These are phyloP conservation scores for Aureobasidium vineae DNA, from an alignment of 2,329 filamentous ascomycete species.

Conservation along the genomic window DNA sequence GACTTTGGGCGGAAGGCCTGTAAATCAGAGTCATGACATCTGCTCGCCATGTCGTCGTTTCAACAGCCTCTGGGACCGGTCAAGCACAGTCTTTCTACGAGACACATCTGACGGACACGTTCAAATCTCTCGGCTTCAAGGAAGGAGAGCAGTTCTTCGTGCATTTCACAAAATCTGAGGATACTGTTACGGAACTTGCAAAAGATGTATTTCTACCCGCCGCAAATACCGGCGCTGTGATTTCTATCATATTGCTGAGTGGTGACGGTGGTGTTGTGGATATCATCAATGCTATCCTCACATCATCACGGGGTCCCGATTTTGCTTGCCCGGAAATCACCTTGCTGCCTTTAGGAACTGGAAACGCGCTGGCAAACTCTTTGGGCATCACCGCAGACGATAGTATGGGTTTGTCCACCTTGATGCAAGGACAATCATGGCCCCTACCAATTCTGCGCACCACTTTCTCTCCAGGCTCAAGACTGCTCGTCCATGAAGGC, in stretches of 20 bases:
- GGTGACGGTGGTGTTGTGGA: conserved; percentile 88
- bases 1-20: background rate
- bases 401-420: conserved; percentile 42
- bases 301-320: conserved; percentile 32
- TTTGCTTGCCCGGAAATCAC: conserved; percentile 56
- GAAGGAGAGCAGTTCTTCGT: conserved; percentile 49
- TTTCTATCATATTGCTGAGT: conserved; percentile 73
- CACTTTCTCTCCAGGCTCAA: conserved; percentile 47
- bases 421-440: conserved; percentile 39
- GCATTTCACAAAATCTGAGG: conserved; percentile 61
- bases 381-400: conserved; percentile 39
- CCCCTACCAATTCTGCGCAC: conserved; percentile 47
- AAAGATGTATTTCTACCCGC: conserved; percentile 48
- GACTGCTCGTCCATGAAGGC: conserved; percentile 45
- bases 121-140: conserved; percentile 44
- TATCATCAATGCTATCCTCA: conserved; percentile 66
- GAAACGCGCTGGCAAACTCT: conserved; percentile 52
- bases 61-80: conserved; percentile 46
- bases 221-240: conserved; percentile 49
- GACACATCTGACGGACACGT: conserved; percentile 41
- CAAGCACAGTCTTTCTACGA: conserved; percentile 44
- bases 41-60: conserved; percentile 45
- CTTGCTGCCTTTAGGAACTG: conserved; percentile 54
- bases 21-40: conserved; percentile 3
- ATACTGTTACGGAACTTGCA: conserved; percentile 65